Base-by-base conservation (phyloP, 257 asterid species). In the Solanum etuberosum region DNA sequence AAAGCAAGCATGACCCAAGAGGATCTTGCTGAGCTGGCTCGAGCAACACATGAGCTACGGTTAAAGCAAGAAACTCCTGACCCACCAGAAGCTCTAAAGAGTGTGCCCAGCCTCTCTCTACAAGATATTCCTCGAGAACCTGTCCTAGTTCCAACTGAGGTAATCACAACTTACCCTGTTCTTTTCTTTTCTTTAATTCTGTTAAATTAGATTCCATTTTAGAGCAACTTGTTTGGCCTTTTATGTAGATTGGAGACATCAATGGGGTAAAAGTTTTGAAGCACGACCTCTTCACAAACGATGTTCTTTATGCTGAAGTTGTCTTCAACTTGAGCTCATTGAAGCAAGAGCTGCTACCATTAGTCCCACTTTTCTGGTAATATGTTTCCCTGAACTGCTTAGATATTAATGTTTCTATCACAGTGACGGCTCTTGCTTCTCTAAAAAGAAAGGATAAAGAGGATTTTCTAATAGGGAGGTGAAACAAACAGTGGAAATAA, bases 21-120 rank as follows among this genome's bases (percentile, higher is more conserved):
- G 92, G 99, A 97, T 92, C 99, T 97, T 91, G 99, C 99, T 85
- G 99, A 97, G 90, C 91, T 97, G 87, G 97, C 99, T 65, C 98
- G 98, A 88, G 95, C 98, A 72, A 97, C 99, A 31, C 94, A 92
- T 76, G 99, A 96, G 85, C 93, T 97, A 71, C 95, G 93, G 91
- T 74, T 95, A 93, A 96, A 96, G 91, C 99, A 97, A 88, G 99
- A 97, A 91, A 97, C 99, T 77, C 99, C 99, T 37, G 99, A 97
- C 85, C 95, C 99, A 76, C 99, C 99, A 71, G 99, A 97, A 90
- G 98, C 98, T 88, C 92, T 97, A 48, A 97, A 93, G 90, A 90
- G 96, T 83, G 98, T 97, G 40, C 99, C 99, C 40, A 90, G 98
- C 90, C 95, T 97, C 83, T 92, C 96, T 88, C 92, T 97, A 86